Evolutionary conservation across 2,329 filamentous ascomycete genomes (phyloP), one percentile per base, ranked within the genome.

Genomic region (Monilinia laxa): DNA sequence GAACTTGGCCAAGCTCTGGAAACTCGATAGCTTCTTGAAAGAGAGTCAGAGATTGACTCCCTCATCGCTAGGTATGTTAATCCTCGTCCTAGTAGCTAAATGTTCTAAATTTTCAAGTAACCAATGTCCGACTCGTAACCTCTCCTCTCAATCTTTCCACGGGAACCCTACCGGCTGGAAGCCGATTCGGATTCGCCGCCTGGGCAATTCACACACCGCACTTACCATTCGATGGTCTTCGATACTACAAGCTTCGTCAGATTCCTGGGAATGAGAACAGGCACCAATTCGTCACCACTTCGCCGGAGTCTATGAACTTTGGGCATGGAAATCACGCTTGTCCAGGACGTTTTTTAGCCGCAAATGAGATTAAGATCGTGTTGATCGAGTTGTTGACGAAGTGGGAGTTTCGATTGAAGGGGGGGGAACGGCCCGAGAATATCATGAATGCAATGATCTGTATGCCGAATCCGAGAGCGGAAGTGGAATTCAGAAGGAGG

Each of bases 291-390:
- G 76, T 77, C 7, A 77, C 77, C 42, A 45, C 56, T 58, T 31
- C 28, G 38, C n/a, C 68, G 53, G 71, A 75, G 5, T 74, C 73
- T 54, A 70, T 75, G 56, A 59, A 67, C 18, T 80, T 79, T 66
- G 78, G 79, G 10, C 74, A 80, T 68, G 79, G 79, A 28, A 74
- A 75, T 64, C 77, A 80, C 58, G 78, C 78, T 16, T 81, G 79
- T 38, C 79, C 79, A 0, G 79, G 79, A 0, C 71, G 79, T 1
- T 80, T 80, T 72, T 73, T 79, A 51, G 77, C 77, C 9, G 74
- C 74, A 40, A 76, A 75, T 56, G 75, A 78, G 70, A 72, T 79
- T 35, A 79, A 80, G 75, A 70, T 77, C 45, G 58, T 73, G n/a
- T 67, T 78, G 11, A 65, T 69, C 45, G 70, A 73, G 47, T 42